These are phyloP conservation scores for Dendrobium nobile DNA, from an alignment of 106 monocot genomes.

Conservation along the genomic window DNA sequence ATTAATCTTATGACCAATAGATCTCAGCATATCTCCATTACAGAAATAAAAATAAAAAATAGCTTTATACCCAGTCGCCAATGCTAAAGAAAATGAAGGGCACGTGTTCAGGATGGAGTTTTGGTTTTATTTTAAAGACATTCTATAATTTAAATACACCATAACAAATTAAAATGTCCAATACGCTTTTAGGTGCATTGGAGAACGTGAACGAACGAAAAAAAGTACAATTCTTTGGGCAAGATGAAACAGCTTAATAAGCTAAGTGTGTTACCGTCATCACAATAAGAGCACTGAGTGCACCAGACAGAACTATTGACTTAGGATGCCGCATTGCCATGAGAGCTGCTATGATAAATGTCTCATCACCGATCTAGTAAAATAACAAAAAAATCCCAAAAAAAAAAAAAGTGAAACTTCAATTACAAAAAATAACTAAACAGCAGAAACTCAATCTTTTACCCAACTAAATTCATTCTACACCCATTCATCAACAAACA, in stretches of 20 bases:
- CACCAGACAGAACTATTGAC: conserved; percentile 88
- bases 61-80: background rate
- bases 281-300: conserved; percentile 79
- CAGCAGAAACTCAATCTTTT: background rate
- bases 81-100: background rate
- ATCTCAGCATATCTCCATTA: background rate
- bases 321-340: conserved; percentile 99
- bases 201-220: background rate
- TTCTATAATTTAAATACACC: background rate
- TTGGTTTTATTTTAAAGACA: background rate
- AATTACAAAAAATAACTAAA: too few relatives aligned
- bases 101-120: background rate
- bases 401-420: background rate
- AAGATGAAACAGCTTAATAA: background rate
- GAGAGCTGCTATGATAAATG: conserved; percentile 94
- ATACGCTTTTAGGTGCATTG: background rate
- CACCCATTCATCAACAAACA: background rate
- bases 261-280: conserved; percentile 67
- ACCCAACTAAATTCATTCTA: background rate
- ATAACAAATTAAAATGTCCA: background rate
- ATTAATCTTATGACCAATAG: background rate
- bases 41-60: background rate
- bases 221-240: background rate
- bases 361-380: conserved; percentile 93
- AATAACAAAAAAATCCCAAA: background rate